phyloP scores from a whole-genome alignment of 352 stramenopile genomes.

The Pythium insidiosum region DNA sequence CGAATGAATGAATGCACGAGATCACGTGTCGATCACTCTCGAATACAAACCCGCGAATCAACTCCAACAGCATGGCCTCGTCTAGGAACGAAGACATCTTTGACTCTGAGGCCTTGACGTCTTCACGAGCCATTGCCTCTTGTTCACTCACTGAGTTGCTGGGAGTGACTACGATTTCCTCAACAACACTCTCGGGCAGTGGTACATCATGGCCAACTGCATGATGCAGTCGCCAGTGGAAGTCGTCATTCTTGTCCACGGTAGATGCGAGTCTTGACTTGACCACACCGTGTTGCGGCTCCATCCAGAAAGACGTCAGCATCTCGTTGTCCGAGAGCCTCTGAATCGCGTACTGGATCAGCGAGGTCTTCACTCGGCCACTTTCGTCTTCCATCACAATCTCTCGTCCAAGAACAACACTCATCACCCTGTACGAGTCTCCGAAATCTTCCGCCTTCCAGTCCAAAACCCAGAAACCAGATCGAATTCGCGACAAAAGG shows the following conservation, averaged over 20 bases:
- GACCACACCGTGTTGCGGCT: conserved; percentile 70
- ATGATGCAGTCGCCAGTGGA: conserved; percentile 62
- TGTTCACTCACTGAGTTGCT: conserved; percentile 13
- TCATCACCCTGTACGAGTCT: conserved; percentile 38
- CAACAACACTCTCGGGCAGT: conserved; percentile 39
- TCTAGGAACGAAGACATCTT: conserved; percentile 60
- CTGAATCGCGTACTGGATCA: conserved; percentile 75
- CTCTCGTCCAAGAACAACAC: conserved; percentile 76
- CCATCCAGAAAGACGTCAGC: conserved; percentile 87
- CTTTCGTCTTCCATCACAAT: conserved; percentile 81
- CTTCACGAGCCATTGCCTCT: conserved; percentile 13
- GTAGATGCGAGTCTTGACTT: conserved; percentile 41
- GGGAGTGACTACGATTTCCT: too few relatives aligned
- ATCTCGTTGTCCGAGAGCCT: conserved; percentile 69
- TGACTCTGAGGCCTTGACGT: too few relatives aligned
- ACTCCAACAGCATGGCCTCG: conserved; percentile 60
- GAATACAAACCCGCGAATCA: conserved; percentile 71
- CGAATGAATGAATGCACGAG: conserved; percentile 78
- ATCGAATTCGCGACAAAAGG: conserved; percentile 56
- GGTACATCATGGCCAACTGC: conserved; percentile 60
- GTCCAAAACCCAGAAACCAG: conserved; percentile 79
- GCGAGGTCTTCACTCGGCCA: conserved; percentile 54
- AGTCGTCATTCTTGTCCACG: conserved; percentile 37
- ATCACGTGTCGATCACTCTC: conserved; percentile 73
- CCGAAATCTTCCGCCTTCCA: conserved; percentile 64